These are phyloP conservation scores for Quercus tomentella DNA, from an alignment of 331 rosid species.

Conservation along the genomic window DNA sequence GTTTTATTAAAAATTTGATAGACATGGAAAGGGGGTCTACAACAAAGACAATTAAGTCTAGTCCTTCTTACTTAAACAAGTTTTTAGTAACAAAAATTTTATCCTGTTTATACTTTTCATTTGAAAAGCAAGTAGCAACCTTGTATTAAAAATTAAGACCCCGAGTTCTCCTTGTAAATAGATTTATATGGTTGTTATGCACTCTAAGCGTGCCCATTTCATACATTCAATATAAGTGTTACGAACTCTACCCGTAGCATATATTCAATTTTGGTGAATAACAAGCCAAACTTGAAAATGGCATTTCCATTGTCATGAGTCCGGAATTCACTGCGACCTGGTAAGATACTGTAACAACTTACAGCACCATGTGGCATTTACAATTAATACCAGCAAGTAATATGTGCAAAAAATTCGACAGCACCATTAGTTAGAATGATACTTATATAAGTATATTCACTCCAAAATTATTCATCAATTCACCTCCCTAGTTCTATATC, in stretches of 20 bases:
- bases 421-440: background rate
- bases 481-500: background rate
- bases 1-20: background rate
- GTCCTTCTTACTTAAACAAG: background rate
- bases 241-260: no score
- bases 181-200: background rate
- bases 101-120: background rate
- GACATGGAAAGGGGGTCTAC: background rate
- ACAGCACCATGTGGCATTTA: background rate
- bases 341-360: background rate
- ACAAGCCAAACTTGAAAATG: background rate
- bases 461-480: background rate
- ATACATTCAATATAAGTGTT: no score
- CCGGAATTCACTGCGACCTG: background rate
- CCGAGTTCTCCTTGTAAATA: background rate
- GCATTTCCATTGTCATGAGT: background rate
- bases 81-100: background rate
- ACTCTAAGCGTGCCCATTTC: no score
- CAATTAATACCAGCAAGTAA: background rate
- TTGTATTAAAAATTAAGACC: background rate
- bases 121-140: background rate
- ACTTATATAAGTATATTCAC: background rate
- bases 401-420: background rate
- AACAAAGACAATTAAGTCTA: background rate
- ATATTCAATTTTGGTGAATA: no score